phyloP scores from a whole-genome alignment of 164 flowering plant species.

The Berberis thunbergii region DNA sequence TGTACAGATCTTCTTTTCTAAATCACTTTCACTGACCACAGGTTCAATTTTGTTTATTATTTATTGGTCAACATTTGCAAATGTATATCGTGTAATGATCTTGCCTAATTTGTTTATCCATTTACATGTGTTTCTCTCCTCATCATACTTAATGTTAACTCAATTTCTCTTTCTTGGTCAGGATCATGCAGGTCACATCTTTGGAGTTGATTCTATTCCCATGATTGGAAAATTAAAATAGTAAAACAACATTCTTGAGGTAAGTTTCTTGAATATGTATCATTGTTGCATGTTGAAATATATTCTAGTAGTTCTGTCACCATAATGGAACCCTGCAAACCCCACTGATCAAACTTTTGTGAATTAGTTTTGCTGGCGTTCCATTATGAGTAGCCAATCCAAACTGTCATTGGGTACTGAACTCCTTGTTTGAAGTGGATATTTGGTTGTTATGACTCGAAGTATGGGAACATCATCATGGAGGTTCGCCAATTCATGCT shows the following conservation, averaged over 20 bases:
- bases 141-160: not conserved
- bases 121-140: too few relatives aligned
- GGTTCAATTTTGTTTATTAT: too few relatives aligned
- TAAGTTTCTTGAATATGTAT: conserved; percentile 14
- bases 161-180: conserved; percentile 15
- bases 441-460: too few relatives aligned
- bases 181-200: conserved; percentile 99
- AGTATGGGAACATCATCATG: too few relatives aligned
- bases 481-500: too few relatives aligned
- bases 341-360: not conserved
- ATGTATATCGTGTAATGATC: not conserved
- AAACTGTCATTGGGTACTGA: not conserved
- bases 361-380: not conserved
- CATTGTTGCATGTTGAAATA: not conserved
- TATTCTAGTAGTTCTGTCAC: not conserved
- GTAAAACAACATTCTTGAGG: conserved; percentile 74
- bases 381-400: too few relatives aligned
- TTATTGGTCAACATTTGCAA: too few relatives aligned
- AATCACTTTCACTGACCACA: too few relatives aligned
- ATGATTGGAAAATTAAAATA: conserved; percentile 92
- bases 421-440: not conserved
- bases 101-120: too few relatives aligned
- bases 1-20: too few relatives aligned
- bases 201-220: conserved; percentile 84
- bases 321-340: not conserved